Conservation (phyloP, 345 rosid species). For the Murraya koenigii region DNA sequence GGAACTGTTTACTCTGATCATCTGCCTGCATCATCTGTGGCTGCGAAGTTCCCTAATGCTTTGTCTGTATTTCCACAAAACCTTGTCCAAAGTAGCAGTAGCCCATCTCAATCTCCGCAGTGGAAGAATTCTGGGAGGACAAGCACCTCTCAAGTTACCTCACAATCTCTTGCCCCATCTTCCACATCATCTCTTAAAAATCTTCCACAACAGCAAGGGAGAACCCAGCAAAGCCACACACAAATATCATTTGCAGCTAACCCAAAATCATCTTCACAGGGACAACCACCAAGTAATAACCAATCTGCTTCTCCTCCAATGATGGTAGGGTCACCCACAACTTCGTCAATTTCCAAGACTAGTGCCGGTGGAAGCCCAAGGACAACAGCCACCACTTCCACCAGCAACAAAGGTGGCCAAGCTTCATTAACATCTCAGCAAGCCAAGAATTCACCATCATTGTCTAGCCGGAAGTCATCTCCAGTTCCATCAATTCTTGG, state of each 20-base stretch:
- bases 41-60: conserved; percentile 59
- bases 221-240: conserved; percentile 57
- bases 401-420: conserved; percentile 68
- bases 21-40: conserved; percentile 44
- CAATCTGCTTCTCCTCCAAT: conserved; percentile 67
- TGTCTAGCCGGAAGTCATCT: conserved; percentile 53
- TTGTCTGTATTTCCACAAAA: conserved; percentile 63
- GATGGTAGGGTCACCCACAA: conserved; percentile 76
- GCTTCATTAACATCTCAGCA: conserved; percentile 65
- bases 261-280: conserved; percentile 54
- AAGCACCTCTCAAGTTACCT: conserved; percentile 49
- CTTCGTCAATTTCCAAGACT: conserved; percentile 75
- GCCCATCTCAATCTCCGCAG: conserved; percentile 68
- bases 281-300: conserved; percentile 46
- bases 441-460: conserved; percentile 54
- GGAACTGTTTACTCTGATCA: conserved; percentile 71
- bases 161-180: conserved; percentile 52
- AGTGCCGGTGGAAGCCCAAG: conserved; percentile 88
- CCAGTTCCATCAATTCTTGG: conserved; percentile 68
- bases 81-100: conserved; percentile 61
- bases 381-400: conserved; percentile 56
- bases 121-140: conserved; percentile 81
- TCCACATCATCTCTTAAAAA: conserved; percentile 56
- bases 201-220: conserved; percentile 66
- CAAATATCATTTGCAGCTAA: conserved; percentile 80